These are phyloP conservation scores for Nemania diffusa DNA, from an alignment of 2,329 filamentous ascomycete genomes.

Conservation along the genomic window DNA sequence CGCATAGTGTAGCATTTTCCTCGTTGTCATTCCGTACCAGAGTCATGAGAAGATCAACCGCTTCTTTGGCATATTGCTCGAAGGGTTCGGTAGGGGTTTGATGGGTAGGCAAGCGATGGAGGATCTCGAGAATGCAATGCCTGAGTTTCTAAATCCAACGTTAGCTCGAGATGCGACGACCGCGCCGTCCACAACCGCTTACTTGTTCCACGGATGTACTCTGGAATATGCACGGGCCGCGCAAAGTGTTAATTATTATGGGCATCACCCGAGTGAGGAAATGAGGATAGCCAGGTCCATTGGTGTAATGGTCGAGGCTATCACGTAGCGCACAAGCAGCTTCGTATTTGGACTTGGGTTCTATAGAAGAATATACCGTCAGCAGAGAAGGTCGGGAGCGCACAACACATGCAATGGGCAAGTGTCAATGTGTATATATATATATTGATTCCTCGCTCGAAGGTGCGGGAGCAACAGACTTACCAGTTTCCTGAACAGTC, in stretches of 20 bases:
- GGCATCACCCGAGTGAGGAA: constrained; percentile 92
- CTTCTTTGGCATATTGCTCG: constrained; percentile 87
- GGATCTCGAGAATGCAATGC: constrained; percentile 91
- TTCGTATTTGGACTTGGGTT: constrained; percentile 82
- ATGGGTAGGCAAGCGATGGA: constrained; percentile 83
- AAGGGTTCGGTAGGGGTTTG: constrained; percentile 80
- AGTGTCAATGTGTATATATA: not conserved
- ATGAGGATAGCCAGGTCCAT: constrained; percentile 76
- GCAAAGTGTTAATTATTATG: constrained; percentile 85
- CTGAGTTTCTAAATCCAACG: constrained; percentile 75
- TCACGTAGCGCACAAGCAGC: constrained; percentile 89
- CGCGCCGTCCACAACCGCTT: constrained; percentile 44
- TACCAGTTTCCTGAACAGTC: constrained; percentile 66
- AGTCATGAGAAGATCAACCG: constrained; percentile 89
- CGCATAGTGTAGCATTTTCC: constrained; percentile 97
- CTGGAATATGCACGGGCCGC: constrained; percentile 88
- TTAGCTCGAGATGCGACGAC: constrained; percentile 36
- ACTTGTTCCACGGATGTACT: constrained; percentile 92
- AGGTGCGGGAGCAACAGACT: constrained; percentile 39
- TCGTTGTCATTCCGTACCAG: constrained; percentile 94
- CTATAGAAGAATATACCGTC: constrained; percentile 58
- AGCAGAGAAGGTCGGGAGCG: constrained; percentile 6
- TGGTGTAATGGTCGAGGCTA: constrained; percentile 87
- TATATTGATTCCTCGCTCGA: not conserved
- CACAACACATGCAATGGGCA: not conserved